Evolutionary conservation across 208 protist genomes (phyloP), one percentile per base, ranked within the genome.

Genomic region (Dictyostelium gargantuum): DNA sequence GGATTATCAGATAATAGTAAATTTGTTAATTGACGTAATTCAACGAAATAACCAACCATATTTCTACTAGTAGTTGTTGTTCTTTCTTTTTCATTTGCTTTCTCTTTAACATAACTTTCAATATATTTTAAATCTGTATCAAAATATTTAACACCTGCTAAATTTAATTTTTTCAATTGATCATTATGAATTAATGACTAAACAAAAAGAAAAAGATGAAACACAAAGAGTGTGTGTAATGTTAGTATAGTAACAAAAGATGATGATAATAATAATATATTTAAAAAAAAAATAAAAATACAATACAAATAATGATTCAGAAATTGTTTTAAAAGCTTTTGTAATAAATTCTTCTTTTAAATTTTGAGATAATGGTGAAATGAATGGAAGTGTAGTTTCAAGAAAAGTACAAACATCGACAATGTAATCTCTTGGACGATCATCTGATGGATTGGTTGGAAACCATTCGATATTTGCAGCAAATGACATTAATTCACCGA

Each of bases 251-350:
- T 61, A 21, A 3, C 23, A 61, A 61, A 26, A 61, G 15, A 61
- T 61, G 3, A 26, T 26, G 9, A 61, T 61, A 23, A 6, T 6
- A 61, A n/a, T 26, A 26, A 61, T 23, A 61, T n/a, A 61, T 26
- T n/a, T 23, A 61, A 61, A 26, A 26, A 61, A n/a, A 61, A n/a
- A n/a, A n/a, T n/a, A n/a, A n/a, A n/a, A n/a, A n/a, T n/a, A n/a
- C 46, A 50, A 50, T 13, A 80, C 48, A 35, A n/a, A 42, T 54
- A 89, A 61, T 26, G 38, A 35, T 68, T 89, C 82, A 11, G 82
- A 77, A 13, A 89, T 79, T 38, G 29, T 89, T 68, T 79, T 89
- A 54, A 89, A 89, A 56, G 82, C 26, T 54, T 89, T 89, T 35
- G 68, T 79, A 15, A 89, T 89, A 50, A 89, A 89, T 17, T 89